Conservation (phyloP, 176 grass and related monocot species). For the Lolium perenne region DNA sequence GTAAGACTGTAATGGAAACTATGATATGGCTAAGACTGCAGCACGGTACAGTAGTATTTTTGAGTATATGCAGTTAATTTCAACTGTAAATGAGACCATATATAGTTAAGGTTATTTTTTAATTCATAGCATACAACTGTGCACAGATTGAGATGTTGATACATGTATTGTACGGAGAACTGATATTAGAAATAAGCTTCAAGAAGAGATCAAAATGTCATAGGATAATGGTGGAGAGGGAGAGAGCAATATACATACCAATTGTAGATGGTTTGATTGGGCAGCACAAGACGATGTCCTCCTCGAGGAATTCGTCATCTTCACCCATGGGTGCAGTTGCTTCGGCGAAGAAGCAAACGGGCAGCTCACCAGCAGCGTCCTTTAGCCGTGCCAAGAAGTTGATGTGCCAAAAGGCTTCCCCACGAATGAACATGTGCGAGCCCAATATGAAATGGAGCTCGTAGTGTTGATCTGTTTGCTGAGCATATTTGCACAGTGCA, state of each 20-base stretch:
- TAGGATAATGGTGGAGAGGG: background rate
- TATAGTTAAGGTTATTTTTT: background rate
- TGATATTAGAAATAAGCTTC: background rate
- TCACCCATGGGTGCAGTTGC: background rate
- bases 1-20: conserved; percentile 16
- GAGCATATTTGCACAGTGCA: conserved; percentile 1
- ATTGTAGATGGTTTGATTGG: conserved; percentile 8
- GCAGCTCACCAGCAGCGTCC: background rate
- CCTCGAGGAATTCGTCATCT: background rate
- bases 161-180: background rate
- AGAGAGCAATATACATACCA: conserved; percentile 3
- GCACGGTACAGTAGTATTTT: background rate
- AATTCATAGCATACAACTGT: background rate
- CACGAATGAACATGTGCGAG: background rate
- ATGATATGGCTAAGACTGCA: background rate
- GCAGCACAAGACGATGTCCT: conserved; percentile 20
- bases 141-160: background rate
- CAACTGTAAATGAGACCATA: background rate
- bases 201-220: background rate
- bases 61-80: background rate
- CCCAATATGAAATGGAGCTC: background rate
- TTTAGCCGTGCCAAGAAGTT: background rate
- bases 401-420: background rate
- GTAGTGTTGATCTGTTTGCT: background rate
- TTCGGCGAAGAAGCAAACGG: conserved; percentile 17